Conservation (phyloP, 2,329 filamentous ascomycete genomes). For the Colletotrichum kahawae region DNA sequence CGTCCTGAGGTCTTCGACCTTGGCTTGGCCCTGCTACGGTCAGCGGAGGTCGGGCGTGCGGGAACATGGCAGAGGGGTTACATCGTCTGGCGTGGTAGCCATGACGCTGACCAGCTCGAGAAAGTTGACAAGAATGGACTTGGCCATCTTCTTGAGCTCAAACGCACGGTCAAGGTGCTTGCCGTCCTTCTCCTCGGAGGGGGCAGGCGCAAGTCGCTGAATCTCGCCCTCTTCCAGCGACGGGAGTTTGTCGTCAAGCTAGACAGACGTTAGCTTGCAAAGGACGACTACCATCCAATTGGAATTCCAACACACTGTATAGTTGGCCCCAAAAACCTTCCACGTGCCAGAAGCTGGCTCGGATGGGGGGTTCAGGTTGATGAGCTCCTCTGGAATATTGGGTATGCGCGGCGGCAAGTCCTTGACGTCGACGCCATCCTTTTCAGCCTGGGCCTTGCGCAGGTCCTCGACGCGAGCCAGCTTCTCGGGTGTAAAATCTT, state of each 20-base stretch:
- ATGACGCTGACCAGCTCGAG: conserved; percentile 81
- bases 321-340: conserved; percentile 73
- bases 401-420: conserved; percentile 36
- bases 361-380: conserved; percentile 79
- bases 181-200: conserved; percentile 49
- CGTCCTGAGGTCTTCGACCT: conserved; percentile 79
- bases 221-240: conserved; percentile 74
- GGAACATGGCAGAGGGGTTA: conserved; percentile 28
- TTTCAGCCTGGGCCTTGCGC: conserved; percentile 42
- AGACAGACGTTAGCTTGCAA: background rate
- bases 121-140: conserved; percentile 87
- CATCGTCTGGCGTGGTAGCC: conserved; percentile 65
- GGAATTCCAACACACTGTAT: conserved; percentile 48
- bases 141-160: conserved; percentile 78
- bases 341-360: conserved; percentile 75
- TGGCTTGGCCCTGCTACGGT: conserved; percentile 61
- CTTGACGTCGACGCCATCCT: conserved; percentile 25
- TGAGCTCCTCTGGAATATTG: conserved; percentile 72
- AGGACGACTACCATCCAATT: fast-evolving
- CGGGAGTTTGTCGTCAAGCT: conserved; percentile 67
- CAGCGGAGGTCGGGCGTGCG: background rate
- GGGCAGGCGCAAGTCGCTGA: conserved; percentile 44
- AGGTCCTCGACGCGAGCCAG: conserved; percentile 58
- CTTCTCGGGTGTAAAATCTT: conserved; percentile 82
- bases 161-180: conserved; percentile 68